Evolutionary conservation across 139 green algal species (phyloP), one percentile per base, ranked within the genome.

Genomic region (Chlorella ohadii): DNA sequence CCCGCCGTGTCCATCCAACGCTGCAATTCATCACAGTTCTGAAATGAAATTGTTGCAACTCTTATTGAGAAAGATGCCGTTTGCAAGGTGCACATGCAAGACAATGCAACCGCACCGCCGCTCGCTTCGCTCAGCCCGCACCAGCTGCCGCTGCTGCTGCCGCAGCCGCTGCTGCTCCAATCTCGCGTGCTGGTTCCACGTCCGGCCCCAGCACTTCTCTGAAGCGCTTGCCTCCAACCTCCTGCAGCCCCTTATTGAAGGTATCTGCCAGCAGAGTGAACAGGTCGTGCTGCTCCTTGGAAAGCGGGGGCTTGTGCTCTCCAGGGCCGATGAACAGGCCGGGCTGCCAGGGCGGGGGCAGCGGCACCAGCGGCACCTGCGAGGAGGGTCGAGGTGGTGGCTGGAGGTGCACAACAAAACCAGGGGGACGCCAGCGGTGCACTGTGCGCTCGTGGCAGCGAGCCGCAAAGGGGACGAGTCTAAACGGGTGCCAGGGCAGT

Each of bases 161-260:
- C 66, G 23, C 19, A 16, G 20, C 38, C 57, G 31, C 68, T 4
- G 31, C 15, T 57, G 34, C 22, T 31, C 27, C 68, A 55, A 55
- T 20, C 65, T 66, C 51, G 3, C 51, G 51, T 59, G 51, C 51
- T 4, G 51, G 51, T 47, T 19, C 22, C 19, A 47, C 72, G n/a
- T 27, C 55, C n/a, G 7, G 47, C n/a, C 72, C 72, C 28, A 79
- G 72, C 72, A 79, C 72, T 31, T 79, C 47, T 12, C 64, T 79
- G n/a, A 55, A 79, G 31, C 20, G 22, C 19, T 55, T 20, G 20
- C 44, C 72, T 0, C 72, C 72, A 33, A 79, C 72, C 55, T 79
- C 72, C 23, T 79, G 17, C 17, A 79, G 33, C 15, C 47, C 72
- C 0, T 33, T 33, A 33, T 79, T 79, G n/a, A 79, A 64, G 16